These are phyloP conservation scores for Giardia duodenalis DNA, from an alignment of 208 protist species.

Conservation along the genomic window DNA sequence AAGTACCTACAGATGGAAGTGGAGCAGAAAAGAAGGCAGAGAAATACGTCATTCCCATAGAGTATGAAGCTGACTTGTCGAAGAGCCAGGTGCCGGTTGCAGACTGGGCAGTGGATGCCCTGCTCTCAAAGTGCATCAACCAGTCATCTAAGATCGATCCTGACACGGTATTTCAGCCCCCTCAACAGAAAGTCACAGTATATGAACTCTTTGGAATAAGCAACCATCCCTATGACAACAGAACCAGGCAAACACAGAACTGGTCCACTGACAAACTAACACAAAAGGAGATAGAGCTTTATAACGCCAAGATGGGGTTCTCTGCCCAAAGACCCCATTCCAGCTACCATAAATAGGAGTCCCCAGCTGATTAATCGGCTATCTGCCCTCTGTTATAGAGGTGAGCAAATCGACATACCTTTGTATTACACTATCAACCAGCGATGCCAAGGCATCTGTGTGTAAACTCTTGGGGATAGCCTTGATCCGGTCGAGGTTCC, in stretches of 20 bases:
- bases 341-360: no score
- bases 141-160: not conserved
- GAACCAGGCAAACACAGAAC: not conserved
- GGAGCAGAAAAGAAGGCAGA: not conserved
- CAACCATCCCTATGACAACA: slow-evolving; percentile 23
- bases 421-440: no score
- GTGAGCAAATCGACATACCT: no score
- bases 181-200: not conserved
- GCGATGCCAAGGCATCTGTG: no score
- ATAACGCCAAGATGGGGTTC: slow-evolving; percentile 12
- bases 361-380: no score
- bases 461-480: no score
- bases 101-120: not conserved
- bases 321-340: no score
- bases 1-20: not conserved
- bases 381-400: no score
- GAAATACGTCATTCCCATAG: slow-evolving; percentile 15
- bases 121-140: not conserved
- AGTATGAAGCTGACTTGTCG: not conserved
- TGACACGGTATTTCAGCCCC: not conserved
- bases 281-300: slow-evolving; percentile 13
- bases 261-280: slow-evolving; percentile 14
- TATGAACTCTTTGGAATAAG: slow-evolving; percentile 25
- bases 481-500: no score
- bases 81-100: slow-evolving; percentile 1